Conservation (phyloP, 345 rosid genomes). For the Mercurialis annua region DNA sequence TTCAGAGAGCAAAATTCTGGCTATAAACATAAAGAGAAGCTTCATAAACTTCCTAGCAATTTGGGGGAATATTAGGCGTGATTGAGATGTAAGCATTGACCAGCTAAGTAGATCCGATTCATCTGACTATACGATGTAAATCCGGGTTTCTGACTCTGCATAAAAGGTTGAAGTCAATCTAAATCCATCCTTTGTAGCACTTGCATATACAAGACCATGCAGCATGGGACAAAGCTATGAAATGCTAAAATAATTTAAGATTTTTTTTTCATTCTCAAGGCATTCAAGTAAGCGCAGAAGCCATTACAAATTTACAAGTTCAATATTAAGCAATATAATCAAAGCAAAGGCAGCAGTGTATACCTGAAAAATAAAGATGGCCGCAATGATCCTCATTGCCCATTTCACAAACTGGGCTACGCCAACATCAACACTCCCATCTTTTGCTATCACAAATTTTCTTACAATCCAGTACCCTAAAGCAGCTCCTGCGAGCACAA, state of each 20-base stretch:
- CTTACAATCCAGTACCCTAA: constrained; percentile 91
- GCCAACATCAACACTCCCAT: constrained; percentile 75
- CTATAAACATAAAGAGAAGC: no score
- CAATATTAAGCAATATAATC: not conserved
- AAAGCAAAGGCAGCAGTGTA: constrained; percentile 8
- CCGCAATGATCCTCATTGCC: constrained; percentile 78
- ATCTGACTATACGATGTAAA: not conserved
- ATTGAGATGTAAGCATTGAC: not conserved
- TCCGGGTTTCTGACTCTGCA: not conserved
- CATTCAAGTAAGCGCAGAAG: not conserved
- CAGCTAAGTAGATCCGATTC: not conserved
- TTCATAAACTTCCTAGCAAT: not conserved
- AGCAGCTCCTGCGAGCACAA: constrained; percentile 85
- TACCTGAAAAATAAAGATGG: constrained; percentile 74
- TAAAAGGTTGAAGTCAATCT: not conserved
- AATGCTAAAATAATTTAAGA: not conserved
- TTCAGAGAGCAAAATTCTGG: not conserved
- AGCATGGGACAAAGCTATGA: not conserved
- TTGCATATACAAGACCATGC: not conserved
- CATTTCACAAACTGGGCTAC: constrained; percentile 91
- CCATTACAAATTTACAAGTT: not conserved
- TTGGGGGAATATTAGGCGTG: not conserved
- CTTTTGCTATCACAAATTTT: constrained; percentile 69
- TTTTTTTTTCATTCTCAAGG: constrained; percentile 1
- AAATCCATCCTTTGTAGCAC: not conserved